A percentile compares a stretch with the other conserved stretches of the same genome.
phyloP scores from a whole-genome alignment of 1,284 basidiomycete genomes.

The Clitocybe nebularis region DNA sequence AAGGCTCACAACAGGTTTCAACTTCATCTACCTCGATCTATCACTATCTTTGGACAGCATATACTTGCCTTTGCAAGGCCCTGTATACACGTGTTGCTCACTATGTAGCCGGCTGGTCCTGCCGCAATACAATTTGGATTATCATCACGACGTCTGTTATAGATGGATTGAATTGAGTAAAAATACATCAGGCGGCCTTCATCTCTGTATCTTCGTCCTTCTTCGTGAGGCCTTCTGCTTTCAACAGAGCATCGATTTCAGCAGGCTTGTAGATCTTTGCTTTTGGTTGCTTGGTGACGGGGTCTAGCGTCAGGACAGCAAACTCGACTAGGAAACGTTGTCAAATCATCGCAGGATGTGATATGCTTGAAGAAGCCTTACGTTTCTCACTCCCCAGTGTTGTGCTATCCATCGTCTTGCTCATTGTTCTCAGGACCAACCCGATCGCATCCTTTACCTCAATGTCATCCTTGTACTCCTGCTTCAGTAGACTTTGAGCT shows the following conservation, averaged over 20 bases:
- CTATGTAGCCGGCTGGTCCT: no score
- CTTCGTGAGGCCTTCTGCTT: constrained; percentile 83
- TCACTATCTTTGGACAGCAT: neutral
- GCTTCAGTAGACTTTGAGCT: constrained; percentile 91
- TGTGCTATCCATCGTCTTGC: constrained; percentile 99
- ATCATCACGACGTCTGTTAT: neutral
- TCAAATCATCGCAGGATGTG: neutral
- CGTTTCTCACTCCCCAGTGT: constrained; percentile 93
- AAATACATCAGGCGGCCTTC: constrained; percentile 43
- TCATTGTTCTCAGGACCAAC: constrained; percentile 91
- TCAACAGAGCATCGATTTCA: constrained; percentile 87
- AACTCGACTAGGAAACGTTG: constrained; percentile 77
- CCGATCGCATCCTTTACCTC: constrained; percentile 88
- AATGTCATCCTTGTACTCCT: constrained; percentile 98
- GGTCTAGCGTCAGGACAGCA: constrained; percentile 86
- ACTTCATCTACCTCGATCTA: constrained; percentile 3
- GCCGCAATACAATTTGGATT: no score
- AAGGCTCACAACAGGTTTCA: constrained; percentile 9
- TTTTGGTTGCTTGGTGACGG: constrained; percentile 73
- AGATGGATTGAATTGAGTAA: constrained; percentile 17
- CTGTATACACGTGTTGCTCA: no score
- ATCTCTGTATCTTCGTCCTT: constrained; percentile 78
- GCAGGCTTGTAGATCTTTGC: constrained; percentile 91
- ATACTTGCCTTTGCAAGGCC: neutral
- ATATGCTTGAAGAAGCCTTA: constrained; percentile 37